Conservation (phyloP, 495 filamentous ascomycete species). For the Opeltia flavorubescens region DNA sequence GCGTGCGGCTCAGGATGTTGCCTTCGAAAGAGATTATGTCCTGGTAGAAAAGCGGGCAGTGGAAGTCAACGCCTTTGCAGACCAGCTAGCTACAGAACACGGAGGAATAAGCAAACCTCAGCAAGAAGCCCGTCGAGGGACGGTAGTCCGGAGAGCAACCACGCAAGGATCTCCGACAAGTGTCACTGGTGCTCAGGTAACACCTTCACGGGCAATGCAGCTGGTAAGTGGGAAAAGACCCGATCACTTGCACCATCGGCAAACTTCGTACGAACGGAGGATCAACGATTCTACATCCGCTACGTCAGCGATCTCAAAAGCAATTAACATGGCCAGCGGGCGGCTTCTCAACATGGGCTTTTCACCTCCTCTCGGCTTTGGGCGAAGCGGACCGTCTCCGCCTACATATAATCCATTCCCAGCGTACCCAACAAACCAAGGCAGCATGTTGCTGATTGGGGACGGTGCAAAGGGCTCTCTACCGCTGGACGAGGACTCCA, state of each 20-base stretch:
- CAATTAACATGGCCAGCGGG: constrained; percentile 83
- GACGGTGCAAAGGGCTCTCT: constrained; percentile 44
- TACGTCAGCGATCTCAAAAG: constrained; percentile 84
- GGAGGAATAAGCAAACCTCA: constrained; percentile 25
- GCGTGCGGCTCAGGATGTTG: constrained; percentile 70
- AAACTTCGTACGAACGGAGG: constrained; percentile 65
- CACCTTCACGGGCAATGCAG: constrained; percentile 51
- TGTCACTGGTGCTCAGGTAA: constrained; percentile 41
- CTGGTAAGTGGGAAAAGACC: constrained; percentile 48
- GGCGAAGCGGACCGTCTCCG: constrained; percentile 52
- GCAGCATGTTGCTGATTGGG: constrained; percentile 44
- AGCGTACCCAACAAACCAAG: constrained; percentile 60
- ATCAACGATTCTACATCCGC: constrained; percentile 64
- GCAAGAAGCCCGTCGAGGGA: constrained; percentile 24
- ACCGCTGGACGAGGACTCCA: constrained; percentile 65
- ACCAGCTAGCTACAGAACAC: constrained; percentile 75
- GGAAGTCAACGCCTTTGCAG: constrained; percentile 92
- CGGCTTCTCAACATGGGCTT: constrained; percentile 66
- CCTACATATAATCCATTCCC: constrained; percentile 75
- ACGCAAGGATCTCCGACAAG: constrained; percentile 45
- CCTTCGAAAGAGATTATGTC: constrained; percentile 87
- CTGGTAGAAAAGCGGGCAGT: constrained; percentile 88
- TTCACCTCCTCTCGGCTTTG: constrained; percentile 54
- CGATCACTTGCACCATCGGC: constrained; percentile 48
- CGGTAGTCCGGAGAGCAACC: constrained; percentile 54